phyloP scores from a whole-genome alignment of 768 basidiomycete species.

The Tulasnella sp. region DNA sequence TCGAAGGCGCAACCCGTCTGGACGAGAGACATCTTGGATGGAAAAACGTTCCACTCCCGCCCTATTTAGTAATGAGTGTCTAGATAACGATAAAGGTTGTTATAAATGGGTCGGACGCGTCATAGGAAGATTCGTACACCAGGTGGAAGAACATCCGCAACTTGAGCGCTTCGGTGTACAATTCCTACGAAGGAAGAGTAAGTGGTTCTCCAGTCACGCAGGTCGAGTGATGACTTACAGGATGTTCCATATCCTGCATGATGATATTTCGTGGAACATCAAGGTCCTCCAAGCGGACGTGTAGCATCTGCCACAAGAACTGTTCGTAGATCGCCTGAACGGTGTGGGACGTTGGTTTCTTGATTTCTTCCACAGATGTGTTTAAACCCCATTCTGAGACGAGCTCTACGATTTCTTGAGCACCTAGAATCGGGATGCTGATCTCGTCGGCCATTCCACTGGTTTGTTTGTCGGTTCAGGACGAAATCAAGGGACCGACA shows the following conservation, averaged over 20 bases:
- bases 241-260: conserved; percentile 40
- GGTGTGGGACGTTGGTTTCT: conserved; percentile 55
- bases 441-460: conserved; percentile 8
- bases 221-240: conserved; percentile 31
- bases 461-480: neutral
- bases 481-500: neutral
- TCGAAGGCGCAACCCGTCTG: conserved; percentile 62
- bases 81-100: conserved; percentile 16
- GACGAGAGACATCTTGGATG: conserved; percentile 56
- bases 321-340: conserved; percentile 56
- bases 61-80: conserved; percentile 57
- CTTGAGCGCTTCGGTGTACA: conserved; percentile 46
- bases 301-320: conserved; percentile 60
- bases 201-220: neutral
- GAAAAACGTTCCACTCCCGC: conserved; percentile 68
- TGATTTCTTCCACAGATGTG: conserved; percentile 54
- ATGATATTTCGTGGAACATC: conserved; percentile 46
- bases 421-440: neutral
- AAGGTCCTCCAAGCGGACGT: conserved; percentile 45
- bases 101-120: neutral
- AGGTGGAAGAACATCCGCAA: conserved; percentile 59
- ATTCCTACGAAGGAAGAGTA: conserved; percentile 37
- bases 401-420: conserved; percentile 47
- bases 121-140: conserved; percentile 34
- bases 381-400: conserved; percentile 58